Conservation (phyloP, 345 rosid species). For the Eucalyptus erythrocorys region DNA sequence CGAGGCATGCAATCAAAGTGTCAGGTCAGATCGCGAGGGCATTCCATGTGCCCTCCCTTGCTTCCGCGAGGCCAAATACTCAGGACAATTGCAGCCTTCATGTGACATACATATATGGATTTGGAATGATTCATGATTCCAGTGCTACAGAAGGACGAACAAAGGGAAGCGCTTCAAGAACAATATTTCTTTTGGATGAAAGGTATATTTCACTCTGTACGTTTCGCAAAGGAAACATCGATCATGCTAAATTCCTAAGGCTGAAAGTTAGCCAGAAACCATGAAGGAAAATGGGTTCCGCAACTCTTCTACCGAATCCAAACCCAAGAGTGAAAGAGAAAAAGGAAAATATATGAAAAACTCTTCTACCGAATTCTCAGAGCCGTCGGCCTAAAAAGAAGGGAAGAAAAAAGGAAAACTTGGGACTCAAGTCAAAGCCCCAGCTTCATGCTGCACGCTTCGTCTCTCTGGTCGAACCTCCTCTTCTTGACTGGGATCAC, state of each 20-base stretch:
- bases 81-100: not conserved
- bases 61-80: not conserved
- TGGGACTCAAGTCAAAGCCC: constrained; percentile 6
- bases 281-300: not conserved
- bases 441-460: constrained; percentile 41
- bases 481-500: constrained; percentile 70
- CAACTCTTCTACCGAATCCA: not conserved
- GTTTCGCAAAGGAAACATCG: not conserved
- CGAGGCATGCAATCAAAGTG: not conserved
- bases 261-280: not conserved
- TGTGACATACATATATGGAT: not conserved
- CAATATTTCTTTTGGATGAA: not conserved
- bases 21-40: not conserved
- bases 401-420: not conserved
- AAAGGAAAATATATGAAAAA: not conserved
- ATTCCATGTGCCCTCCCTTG: not conserved
- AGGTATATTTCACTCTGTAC: not conserved
- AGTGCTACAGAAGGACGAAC: not conserved
- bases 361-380: not conserved
- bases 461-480: constrained; percentile 21
- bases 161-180: not conserved
- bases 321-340: not conserved
- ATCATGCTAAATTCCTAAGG: not conserved
- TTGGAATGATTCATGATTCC: not conserved
- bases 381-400: not conserved